phyloP scores from a whole-genome alignment of 768 basidiomycete species.

The Sporobolomyces phaffii region DNA sequence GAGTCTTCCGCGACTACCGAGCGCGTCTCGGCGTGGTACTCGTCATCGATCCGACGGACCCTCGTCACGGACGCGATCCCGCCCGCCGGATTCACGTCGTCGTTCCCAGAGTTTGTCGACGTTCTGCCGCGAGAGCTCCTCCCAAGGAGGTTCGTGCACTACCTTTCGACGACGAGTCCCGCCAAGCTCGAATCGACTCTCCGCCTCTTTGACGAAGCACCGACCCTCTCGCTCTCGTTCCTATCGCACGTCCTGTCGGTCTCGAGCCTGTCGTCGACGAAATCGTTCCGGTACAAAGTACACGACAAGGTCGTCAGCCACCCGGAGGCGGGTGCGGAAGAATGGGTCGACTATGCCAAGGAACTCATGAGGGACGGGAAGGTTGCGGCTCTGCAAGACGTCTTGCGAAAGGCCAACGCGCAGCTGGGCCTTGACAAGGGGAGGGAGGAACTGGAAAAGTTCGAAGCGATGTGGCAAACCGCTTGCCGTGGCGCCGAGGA shows the following conservation, averaged over 20 bases:
- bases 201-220: constrained; percentile 2
- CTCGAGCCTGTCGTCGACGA: background rate
- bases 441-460: constrained; percentile 1
- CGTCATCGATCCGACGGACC: constrained; percentile 9
- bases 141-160: constrained; percentile 28
- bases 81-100: constrained; percentile 8
- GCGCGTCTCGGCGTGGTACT: constrained; percentile 20
- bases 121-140: constrained; percentile 18
- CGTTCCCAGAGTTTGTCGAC: constrained; percentile 1
- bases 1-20: background rate
- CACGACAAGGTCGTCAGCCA: constrained; percentile 26
- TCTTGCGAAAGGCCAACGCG: constrained; percentile 13
- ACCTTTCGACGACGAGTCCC: background rate
- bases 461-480: constrained; percentile 18
- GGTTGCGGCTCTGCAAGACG: constrained; percentile 6
- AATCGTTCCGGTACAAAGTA: constrained; percentile 5
- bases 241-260: constrained; percentile 2
- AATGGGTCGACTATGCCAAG: constrained; percentile 31
- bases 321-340: constrained; percentile 13
- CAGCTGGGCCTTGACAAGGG: background rate
- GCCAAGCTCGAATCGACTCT: constrained; percentile 5
- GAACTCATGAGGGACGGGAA: constrained; percentile 14
- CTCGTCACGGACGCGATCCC: constrained; percentile 34
- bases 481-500: constrained; percentile 18
- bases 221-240: constrained; percentile 26